Base-by-base conservation (phyloP, 768 basidiomycete species). In the Lenzites betulinus region DNA sequence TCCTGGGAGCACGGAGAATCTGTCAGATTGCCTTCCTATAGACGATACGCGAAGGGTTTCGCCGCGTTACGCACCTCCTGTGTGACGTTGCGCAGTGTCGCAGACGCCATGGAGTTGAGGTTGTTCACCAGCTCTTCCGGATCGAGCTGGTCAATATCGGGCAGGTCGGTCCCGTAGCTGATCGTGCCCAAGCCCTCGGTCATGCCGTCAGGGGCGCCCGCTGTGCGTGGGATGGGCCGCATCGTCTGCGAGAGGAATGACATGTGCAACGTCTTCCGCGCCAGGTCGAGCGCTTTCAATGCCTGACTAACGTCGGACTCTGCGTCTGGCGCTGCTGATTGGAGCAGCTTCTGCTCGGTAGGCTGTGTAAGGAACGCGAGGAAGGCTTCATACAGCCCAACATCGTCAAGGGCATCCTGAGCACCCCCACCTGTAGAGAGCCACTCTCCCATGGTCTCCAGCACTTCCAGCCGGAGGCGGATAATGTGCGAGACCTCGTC, bases 351-450 rank as follows among this genome's bases (percentile, higher is more conserved):
- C 66, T 87, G 86, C 63, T 87, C 84, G 26, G 81, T 68, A 0
- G 80, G 67, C 59, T 73, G 80, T 51, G 83, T 78, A 59, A 93
- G 75, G 74, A 93, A 94, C 1, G 79, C 62, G 58, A 75, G 76
- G 26, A 92, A 69, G 20, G 82, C 78, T n/a, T 75, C 76, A 69
- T 81, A 85, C 36, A 94, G 79, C 60, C 86, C 83, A 2, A 70
- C 66, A 49, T 93, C 89, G 64, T 93, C 92, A 28, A 94, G 76
- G 41, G 85, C 78, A 64, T 94, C 92, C 67, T 92, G 88, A 8
- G 89, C 84, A 33, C 92, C 92, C 7, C 88, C 87, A 3, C 92
- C 92, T 16, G 76, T 71, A 0, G 76, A 80, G 42, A 93, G 68
- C 92, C 92, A 94, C 63, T 90, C 85, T 60, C 81, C 82, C 30